Base-by-base conservation (phyloP, 1,284 basidiomycete genomes). In the Rhodotorula mucilaginosa region DNA sequence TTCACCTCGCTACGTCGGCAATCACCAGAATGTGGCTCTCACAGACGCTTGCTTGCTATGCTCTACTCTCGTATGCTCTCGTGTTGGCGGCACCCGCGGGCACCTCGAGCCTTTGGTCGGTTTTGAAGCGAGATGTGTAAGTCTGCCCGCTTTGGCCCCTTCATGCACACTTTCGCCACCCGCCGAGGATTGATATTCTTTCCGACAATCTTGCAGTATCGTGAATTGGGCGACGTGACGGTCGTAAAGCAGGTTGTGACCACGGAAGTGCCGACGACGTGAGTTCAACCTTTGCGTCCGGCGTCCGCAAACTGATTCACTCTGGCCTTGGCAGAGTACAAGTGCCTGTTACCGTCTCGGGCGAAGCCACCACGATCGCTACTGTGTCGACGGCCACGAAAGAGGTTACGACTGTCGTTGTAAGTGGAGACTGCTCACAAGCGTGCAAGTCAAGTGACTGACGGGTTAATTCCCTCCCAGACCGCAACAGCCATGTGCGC, bases 211-310 rank as follows among this genome's bases (percentile, higher is more conserved):
- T 18, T 13, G 29, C 39, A 70, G 69, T 1, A 71, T 64, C 58
- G 65, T 71, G 31, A 67, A 71, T 13, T 71, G 26, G 69, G 69
- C 31, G 61, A 59, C 8, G 65, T 56, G 29, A 68, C 65, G 18
- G 64, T 58, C 6, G n/a, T 64, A 47, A 65, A 67, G 58, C 67
- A 66, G 5, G 58, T 64, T 13, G 34, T 64, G 12, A 23, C 48
- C 4, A 58, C 61, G 1, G 62, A 48, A 5, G 58, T 68, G 1
- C 62, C 70, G 5, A 68, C 66, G 5, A 71, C 70, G 70, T 71
- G 47, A 7, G 65, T 39, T 5, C 26, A 26, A 26, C 26, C 26
- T 26, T 26, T 26, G 26, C 26, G 26, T 26, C 26, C 26, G 26
- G 26, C 26, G 26, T 26, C 26, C 26, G 26, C 26, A 26, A 26